Conservation (phyloP, 2,329 filamentous ascomycete genomes). For the Fusarium circinatum region DNA sequence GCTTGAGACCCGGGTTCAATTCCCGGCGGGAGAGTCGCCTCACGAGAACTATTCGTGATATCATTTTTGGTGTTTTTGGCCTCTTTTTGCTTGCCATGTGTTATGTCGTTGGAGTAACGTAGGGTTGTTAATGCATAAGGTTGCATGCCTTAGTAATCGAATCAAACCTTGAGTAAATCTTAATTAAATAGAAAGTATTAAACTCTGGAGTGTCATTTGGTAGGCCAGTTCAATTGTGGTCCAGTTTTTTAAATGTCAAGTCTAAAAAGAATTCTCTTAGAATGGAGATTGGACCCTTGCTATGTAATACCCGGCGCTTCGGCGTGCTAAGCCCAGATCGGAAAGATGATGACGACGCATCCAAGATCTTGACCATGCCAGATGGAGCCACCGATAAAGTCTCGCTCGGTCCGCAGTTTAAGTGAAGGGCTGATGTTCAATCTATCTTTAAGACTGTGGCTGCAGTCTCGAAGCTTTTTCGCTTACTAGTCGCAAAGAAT, state of each 20-base stretch:
- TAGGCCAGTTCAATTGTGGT: not conserved
- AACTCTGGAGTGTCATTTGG: not conserved
- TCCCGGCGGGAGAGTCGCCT: constrained; percentile 44
- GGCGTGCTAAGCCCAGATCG: constrained; percentile 3
- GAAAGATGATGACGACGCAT: constrained; percentile 24
- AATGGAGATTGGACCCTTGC: not conserved
- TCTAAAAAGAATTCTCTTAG: not conserved
- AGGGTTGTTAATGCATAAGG: not conserved
- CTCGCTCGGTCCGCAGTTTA: not conserved
- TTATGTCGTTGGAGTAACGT: not conserved
- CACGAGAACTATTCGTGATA: constrained; percentile 16
- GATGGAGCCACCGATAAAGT: constrained; percentile 14
- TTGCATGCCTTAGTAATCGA: not conserved
- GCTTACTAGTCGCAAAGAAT: not conserved
- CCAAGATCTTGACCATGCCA: not conserved
- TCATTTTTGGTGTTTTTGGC: constrained; percentile 28
- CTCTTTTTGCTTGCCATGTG: not conserved
- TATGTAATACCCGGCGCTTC: not conserved
- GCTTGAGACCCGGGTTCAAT: constrained; percentile 47
- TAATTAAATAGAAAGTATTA: not conserved
- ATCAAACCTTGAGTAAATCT: not conserved
- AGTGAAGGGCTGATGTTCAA: not conserved
- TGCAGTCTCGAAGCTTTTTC: not conserved
- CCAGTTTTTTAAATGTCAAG: not conserved
- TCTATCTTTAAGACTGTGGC: constrained; percentile 9